Percentiles rank a stretch among this genome's conserved stretches.
Conservation (phyloP, 345 rosid genomes). For the Eucalyptus curtisii region DNA sequence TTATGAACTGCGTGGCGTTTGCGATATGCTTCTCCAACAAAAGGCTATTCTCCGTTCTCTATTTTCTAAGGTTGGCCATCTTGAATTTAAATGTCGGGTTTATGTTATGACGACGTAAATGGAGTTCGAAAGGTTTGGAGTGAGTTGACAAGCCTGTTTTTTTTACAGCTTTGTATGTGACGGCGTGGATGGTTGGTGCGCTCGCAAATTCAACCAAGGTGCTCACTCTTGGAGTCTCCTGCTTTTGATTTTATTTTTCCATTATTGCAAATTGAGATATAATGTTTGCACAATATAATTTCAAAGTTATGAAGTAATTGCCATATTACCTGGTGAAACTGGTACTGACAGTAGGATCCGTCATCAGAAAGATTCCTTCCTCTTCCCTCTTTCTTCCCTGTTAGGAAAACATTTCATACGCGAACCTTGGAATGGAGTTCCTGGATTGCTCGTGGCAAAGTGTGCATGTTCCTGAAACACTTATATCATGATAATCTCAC, state of each 20-base stretch:
- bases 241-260: neutral
- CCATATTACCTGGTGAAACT: neutral
- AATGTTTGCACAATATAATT: neutral
- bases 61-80: conserved; percentile 49
- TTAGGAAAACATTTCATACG: neutral
- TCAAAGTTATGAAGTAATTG: neutral
- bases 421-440: neutral
- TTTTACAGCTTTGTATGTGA: conserved; percentile 80
- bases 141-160: neutral
- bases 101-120: neutral
- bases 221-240: neutral
- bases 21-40: conserved; percentile 75
- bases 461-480: neutral
- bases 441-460: neutral
- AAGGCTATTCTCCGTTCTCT: conserved; percentile 56
- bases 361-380: neutral
- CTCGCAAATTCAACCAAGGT: conserved; percentile 97
- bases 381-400: neutral
- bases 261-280: neutral
- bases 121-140: neutral
- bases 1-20: conserved; percentile 74
- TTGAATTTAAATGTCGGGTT: neutral
- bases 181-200: conserved; percentile 91
- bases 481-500: neutral
- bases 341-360: neutral